phyloP scores from a whole-genome alignment of 2,329 filamentous ascomycete species.

The Pseudogymnoascus sp. region DNA sequence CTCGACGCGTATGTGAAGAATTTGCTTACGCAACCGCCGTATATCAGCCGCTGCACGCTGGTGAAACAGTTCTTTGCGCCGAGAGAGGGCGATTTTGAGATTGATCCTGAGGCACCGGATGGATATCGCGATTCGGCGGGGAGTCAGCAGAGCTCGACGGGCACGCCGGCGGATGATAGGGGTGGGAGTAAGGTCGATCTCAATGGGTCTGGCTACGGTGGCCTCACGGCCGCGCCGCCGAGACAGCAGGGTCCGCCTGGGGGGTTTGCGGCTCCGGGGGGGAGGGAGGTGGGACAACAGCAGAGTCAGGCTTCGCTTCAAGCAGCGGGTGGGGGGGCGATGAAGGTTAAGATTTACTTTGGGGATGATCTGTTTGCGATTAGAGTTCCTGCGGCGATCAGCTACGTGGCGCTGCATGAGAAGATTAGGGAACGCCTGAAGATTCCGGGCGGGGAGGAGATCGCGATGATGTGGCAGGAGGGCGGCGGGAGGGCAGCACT shows the following conservation, averaged over 20 bases:
- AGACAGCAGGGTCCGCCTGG: constrained; percentile 16
- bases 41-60: constrained; percentile 76
- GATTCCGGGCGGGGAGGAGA: constrained; percentile 57
- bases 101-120: constrained; percentile 58
- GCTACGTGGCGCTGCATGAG: constrained; percentile 68
- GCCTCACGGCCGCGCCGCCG: constrained; percentile 44
- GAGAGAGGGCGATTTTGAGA: constrained; percentile 85
- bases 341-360: constrained; percentile 95
- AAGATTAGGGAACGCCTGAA: constrained; percentile 81
- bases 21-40: constrained; percentile 69
- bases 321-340: constrained; percentile 41
- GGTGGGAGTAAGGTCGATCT: constrained; percentile 60
- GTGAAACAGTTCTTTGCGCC: constrained; percentile 90
- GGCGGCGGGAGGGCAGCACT: constrained; percentile 38
- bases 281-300: not conserved
- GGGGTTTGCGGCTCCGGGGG: not conserved
- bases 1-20: constrained; percentile 95
- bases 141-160: constrained; percentile 58
- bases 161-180: constrained; percentile 50
- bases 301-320: constrained; percentile 31
- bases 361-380: constrained; percentile 89
- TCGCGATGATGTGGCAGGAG: constrained; percentile 79
- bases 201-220: constrained; percentile 48
- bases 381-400: constrained; percentile 73
- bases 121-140: constrained; percentile 68